Conservation (phyloP, 306 rosid species). For the Sesbania bispinosa region DNA sequence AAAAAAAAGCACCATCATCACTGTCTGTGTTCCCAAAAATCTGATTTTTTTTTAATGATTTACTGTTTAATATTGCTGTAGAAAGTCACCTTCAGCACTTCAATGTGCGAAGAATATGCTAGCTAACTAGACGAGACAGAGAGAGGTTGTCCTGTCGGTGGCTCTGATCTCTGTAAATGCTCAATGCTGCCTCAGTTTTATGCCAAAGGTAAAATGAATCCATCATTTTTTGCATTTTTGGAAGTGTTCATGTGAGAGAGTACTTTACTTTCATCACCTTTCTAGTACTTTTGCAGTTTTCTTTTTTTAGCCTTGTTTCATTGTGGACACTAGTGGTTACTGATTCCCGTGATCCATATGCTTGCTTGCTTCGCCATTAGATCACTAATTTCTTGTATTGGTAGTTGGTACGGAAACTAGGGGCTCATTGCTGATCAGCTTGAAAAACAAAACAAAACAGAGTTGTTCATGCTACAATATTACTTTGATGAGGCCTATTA, state of each 20-base stretch:
- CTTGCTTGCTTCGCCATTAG: conserved; percentile 15
- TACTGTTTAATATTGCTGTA: not conserved
- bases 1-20: not conserved
- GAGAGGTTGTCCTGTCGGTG: conserved; percentile 18
- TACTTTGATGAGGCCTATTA: not conserved
- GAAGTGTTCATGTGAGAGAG: conserved; percentile 3
- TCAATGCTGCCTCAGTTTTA: conserved; percentile 21
- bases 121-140: not conserved
- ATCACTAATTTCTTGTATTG: conserved; percentile 30
- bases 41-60: not conserved
- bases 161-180: conserved; percentile 31
- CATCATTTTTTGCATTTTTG: not conserved
- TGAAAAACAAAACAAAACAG: not conserved
- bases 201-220: conserved; percentile 4
- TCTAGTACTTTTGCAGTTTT: not conserved
- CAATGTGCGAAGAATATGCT: conserved; percentile 17
- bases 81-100: conserved; percentile 11
- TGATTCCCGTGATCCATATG: not conserved
- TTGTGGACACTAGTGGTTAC: not conserved
- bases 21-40: not conserved
- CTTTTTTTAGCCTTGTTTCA: not conserved
- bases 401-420: conserved; percentile 13
- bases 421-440: not conserved
- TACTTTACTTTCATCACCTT: conserved; percentile 14
- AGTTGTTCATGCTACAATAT: not conserved